Evolutionary conservation across 2,329 filamentous ascomycete genomes (phyloP), one percentile per base, ranked within the genome.

Genomic region (Sclerotinia borealis): DNA sequence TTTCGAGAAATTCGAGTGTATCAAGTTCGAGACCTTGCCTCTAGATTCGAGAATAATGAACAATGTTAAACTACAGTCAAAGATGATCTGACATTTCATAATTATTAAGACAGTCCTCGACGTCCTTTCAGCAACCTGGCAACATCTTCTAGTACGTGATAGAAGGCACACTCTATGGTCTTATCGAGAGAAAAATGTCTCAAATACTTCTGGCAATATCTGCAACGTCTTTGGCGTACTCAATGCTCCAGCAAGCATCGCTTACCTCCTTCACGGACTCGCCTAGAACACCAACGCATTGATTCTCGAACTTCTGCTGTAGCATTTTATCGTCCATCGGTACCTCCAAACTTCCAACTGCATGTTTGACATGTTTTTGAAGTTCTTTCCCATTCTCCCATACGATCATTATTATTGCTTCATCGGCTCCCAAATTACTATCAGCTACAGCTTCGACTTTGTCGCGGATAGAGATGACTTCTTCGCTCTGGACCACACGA

Each of bases 221-320:
- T 4, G 27, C 49, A 36, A 77, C 65, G 59, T 74, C 70, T 13
- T 69, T 71, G 43, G 75, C 67, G 61, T 75, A 73, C 6, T 68
- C 68, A 47, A 75, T 72, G 11, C 69, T 71, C 59, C 72, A 73
- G 51, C 77, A 74, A 37, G 68, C 68, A 17, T 71, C 63, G 64
- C 75, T 77, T 5, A 76, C 76, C 29, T 68, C 73, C 36, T 74
- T 69, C 0, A 76, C 75, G 39, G 71, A 70, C 4, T 72, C 59
- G 0, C 79, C 80, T n/a, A 83, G 68, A 25, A 80, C 75, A 3
- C 72, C 68, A 6, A 70, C 66, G 39, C 76, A 77, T 66, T 83
- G 80, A 65, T 81, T 79, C 27, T 79, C 63, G 59, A 83, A 83
- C 69, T 84, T 84, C 55, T 74, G 76, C 63, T 76, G 73, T 39